Evolutionary conservation across 2,329 filamentous ascomycete species (phyloP).

Genomic region (Gnomoniopsis sp.): DNA sequence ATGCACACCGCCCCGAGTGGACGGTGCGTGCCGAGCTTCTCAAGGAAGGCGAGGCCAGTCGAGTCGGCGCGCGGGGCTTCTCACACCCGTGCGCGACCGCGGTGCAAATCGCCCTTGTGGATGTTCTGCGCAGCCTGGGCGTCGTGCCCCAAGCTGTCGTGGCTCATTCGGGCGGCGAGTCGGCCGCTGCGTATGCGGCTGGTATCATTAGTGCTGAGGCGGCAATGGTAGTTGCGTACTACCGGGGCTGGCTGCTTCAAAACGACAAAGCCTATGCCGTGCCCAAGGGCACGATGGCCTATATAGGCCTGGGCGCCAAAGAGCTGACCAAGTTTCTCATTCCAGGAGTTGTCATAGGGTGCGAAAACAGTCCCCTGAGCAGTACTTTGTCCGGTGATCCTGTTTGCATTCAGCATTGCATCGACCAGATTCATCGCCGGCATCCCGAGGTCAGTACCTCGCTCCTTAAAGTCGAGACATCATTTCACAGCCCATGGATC

Average conservation of each 20-base stretch:
- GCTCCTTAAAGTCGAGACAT: background rate
- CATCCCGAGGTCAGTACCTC: background rate
- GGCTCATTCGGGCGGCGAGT: background rate
- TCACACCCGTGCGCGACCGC: no score
- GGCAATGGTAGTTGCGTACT: background rate
- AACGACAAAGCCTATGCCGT: background rate
- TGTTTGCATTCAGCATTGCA: background rate
- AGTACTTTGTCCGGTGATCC: constrained; percentile 12
- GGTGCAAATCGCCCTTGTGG: background rate
- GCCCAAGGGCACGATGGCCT: background rate
- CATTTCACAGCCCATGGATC: no score
- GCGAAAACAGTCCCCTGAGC: constrained; percentile 11
- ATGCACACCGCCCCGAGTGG: no score
- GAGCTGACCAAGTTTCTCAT: background rate
- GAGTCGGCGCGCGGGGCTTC: no score
- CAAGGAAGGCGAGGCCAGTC: no score
- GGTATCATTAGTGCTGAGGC: background rate
- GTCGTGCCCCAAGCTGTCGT: background rate
- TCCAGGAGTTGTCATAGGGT: constrained; percentile 1
- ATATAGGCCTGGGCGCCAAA: background rate
- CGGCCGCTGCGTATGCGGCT: background rate
- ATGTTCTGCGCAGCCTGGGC: background rate
- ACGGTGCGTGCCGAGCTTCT: no score
- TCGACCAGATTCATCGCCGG: no score
- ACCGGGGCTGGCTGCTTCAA: background rate